A percentile compares a stretch with the other conserved stretches of the same genome.
These are phyloP conservation scores for Pascua sp. DNA, from an alignment of 1,284 basidiomycete genomes.

Conservation along the genomic window DNA sequence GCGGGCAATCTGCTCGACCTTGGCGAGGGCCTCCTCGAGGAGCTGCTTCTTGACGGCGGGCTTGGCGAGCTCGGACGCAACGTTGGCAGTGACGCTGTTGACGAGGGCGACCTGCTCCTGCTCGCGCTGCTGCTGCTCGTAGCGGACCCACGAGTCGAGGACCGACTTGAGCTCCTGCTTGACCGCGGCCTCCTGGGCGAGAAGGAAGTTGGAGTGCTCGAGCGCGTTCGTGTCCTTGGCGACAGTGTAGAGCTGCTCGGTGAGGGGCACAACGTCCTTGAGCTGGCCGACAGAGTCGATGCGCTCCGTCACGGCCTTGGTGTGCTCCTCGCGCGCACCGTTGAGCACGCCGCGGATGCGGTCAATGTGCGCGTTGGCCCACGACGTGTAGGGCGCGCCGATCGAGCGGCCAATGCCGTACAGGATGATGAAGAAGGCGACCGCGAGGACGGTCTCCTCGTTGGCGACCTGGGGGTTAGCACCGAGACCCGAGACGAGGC, in stretches of 20 bases:
- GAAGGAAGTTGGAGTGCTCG: constrained; percentile 86
- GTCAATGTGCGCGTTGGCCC: constrained; percentile 83
- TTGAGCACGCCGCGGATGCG: constrained; percentile 80
- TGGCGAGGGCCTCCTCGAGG: constrained; percentile 74
- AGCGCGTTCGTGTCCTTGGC: constrained; percentile 95
- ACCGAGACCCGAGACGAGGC: too few species aligned
- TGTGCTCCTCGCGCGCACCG: constrained; percentile 81
- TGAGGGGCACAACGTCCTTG: constrained; percentile 90
- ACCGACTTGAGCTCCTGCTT: constrained; percentile 89
- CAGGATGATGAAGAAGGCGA: constrained; percentile 83
- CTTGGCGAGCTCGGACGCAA: constrained; percentile 75
- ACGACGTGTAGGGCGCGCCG: constrained; percentile 83
- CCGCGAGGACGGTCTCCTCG: constrained; percentile 81
- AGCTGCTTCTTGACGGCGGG: constrained; percentile 93
- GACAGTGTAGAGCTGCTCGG: constrained; percentile 82
- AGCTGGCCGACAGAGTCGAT: constrained; percentile 87
- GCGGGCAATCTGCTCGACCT: constrained; percentile 82
- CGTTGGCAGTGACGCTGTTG: constrained; percentile 79
- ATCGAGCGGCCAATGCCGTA: constrained; percentile 74
- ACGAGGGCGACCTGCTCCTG: constrained; percentile 89
- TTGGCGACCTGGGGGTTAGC: constrained; percentile 62
- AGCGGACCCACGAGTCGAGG: constrained; percentile 96
- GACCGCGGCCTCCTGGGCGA: constrained; percentile 82
- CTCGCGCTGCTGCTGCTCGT: constrained; percentile 95
- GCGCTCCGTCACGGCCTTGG: constrained; percentile 85